Conservation (phyloP, 257 asterid genomes). For the Lycium barbarum region DNA sequence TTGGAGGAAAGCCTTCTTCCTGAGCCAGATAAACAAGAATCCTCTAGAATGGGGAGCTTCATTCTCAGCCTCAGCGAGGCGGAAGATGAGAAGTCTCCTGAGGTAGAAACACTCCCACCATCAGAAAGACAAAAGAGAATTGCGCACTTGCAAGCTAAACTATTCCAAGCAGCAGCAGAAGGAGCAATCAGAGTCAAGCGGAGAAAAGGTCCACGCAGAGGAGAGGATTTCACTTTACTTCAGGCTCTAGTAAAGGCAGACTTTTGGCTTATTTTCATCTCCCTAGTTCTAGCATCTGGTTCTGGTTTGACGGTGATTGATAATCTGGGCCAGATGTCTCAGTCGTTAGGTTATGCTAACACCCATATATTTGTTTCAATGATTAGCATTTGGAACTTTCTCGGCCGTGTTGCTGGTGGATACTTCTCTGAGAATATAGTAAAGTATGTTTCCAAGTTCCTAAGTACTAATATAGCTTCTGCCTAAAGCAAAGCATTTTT, state of each 20-base stretch:
- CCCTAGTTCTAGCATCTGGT: constrained; percentile 50
- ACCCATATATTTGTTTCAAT: constrained; percentile 49
- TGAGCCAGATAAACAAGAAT: constrained; percentile 38
- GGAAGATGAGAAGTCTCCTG: constrained; percentile 50
- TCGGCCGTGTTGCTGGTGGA: constrained; percentile 55
- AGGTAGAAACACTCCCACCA: constrained; percentile 42
- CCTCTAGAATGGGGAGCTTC: constrained; percentile 40
- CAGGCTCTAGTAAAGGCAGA: constrained; percentile 55
- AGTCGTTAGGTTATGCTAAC: constrained; percentile 46
- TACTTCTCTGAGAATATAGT: constrained; percentile 52
- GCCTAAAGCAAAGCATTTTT: neutral
- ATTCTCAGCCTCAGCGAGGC: constrained; percentile 49
- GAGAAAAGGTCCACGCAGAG: constrained; percentile 50
- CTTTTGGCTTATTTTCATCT: constrained; percentile 51
- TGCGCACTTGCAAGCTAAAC: constrained; percentile 51
- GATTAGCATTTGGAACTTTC: constrained; percentile 56
- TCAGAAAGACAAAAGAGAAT: constrained; percentile 48
- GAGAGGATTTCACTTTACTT: constrained; percentile 49
- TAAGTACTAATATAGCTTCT: neutral
- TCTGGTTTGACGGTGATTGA: constrained; percentile 52
- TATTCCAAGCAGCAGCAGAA: constrained; percentile 55
- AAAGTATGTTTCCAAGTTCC: constrained; percentile 35
- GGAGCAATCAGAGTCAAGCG: constrained; percentile 49
- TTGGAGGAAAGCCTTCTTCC: constrained; percentile 45
- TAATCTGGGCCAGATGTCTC: constrained; percentile 53